Evolutionary conservation across 2,329 filamentous ascomycete genomes (phyloP).

Genomic region (Onygenales sp.): DNA sequence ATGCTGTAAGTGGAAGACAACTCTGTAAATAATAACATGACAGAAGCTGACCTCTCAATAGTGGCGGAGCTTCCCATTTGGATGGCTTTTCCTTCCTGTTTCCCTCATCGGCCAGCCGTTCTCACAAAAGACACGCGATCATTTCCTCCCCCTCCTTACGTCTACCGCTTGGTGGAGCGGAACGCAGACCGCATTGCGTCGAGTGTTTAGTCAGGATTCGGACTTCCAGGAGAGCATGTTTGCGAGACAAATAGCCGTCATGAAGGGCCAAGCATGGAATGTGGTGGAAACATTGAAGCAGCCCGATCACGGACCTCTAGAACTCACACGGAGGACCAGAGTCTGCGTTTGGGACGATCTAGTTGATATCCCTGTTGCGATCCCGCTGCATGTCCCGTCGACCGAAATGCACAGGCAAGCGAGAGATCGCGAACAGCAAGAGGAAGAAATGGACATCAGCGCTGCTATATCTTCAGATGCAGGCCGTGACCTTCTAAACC

Average conservation of each 20-base stretch:
- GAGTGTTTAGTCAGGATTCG: slow-evolving; percentile 80
- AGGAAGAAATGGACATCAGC: slow-evolving; percentile 89
- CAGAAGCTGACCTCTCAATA: slow-evolving; percentile 22
- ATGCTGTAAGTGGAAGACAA: slow-evolving; percentile 51
- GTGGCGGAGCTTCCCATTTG: slow-evolving; percentile 87
- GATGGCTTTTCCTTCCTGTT: slow-evolving; percentile 95
- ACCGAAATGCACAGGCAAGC: slow-evolving; percentile 68
- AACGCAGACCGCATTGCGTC: slow-evolving; percentile 75
- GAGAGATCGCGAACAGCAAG: slow-evolving; percentile 38
- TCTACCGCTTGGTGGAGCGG: slow-evolving; percentile 96
- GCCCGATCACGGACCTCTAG: slow-evolving; percentile 81
- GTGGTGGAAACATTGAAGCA: slow-evolving; percentile 96
- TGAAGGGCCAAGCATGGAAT: slow-evolving; percentile 99
- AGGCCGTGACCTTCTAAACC: slow-evolving; percentile 58
- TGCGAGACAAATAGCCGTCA: slow-evolving; percentile 92
- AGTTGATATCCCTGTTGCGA: slow-evolving; percentile 89
- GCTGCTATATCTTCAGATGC: slow-evolving; percentile 51
- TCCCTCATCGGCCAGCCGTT: slow-evolving; percentile 94
- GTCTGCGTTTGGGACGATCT: slow-evolving; percentile 98
- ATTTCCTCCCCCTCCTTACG: slow-evolving; percentile 91
- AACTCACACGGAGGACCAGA: slow-evolving; percentile 78
- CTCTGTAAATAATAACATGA: background rate
- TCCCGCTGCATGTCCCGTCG: slow-evolving; percentile 76
- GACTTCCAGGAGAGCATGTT: slow-evolving; percentile 99
- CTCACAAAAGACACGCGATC: slow-evolving; percentile 82